A percentile compares a stretch with the other conserved stretches of the same genome.
These are phyloP conservation scores for Groenewaldozyma salmanticensis DNA, from an alignment of 805 yeast species.

Conservation along the genomic window DNA sequence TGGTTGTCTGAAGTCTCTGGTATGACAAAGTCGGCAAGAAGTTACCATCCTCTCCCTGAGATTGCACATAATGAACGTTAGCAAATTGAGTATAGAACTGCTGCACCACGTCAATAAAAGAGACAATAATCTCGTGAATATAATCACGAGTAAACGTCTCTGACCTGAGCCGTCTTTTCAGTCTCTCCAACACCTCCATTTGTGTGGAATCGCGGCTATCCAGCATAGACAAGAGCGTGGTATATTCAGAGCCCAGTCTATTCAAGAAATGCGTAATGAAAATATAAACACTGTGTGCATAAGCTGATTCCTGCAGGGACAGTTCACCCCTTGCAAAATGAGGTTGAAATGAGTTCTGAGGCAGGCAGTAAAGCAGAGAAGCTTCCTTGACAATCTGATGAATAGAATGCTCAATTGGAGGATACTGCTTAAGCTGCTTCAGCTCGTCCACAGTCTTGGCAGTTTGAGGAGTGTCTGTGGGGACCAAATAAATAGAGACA, in stretches of 20 bases:
- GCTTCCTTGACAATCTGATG: conserved; percentile 92
- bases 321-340: conserved; percentile 65
- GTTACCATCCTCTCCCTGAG: conserved; percentile 27
- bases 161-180: conserved; percentile 82
- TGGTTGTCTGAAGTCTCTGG: conserved; percentile 71
- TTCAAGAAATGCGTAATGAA: conserved; percentile 92
- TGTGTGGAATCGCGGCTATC: conserved; percentile 55
- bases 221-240: conserved; percentile 53
- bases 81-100: conserved; percentile 88
- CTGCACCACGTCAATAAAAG: conserved; percentile 61
- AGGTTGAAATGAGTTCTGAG: conserved; percentile 70
- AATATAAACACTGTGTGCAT: conserved; percentile 87
- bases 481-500: conserved; percentile 75
- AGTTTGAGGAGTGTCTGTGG: conserved; percentile 40
- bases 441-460: conserved; percentile 26
- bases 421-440: conserved; percentile 21
- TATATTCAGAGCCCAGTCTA: conserved; percentile 85
- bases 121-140: conserved; percentile 65
- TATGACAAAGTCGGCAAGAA: conserved; percentile 60
- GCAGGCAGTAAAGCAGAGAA: conserved; percentile 82
- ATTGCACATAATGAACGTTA: conserved; percentile 73
- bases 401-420: conserved; percentile 63
- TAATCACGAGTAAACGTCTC: conserved; percentile 87
- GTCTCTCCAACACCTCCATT: conserved; percentile 64
- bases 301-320: conserved; percentile 88